Conservation (phyloP, 176 grass and related monocot species). For the Phragmites australis region DNA sequence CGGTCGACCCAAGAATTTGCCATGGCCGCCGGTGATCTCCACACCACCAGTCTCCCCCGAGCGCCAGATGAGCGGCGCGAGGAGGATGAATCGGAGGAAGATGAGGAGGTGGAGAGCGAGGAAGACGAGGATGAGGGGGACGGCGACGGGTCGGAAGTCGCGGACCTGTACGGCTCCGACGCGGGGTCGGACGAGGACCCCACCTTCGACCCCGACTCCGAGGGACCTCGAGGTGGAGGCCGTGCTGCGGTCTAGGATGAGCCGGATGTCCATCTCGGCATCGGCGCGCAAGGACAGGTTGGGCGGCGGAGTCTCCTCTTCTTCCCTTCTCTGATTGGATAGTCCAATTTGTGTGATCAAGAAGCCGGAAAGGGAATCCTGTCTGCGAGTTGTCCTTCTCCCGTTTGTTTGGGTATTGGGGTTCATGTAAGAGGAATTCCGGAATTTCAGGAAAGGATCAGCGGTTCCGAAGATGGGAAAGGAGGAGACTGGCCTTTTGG, state of each 20-base stretch:
- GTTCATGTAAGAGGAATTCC: background rate
- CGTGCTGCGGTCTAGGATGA: constrained; percentile 33
- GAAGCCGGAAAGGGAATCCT: background rate
- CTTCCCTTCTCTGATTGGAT: constrained; percentile 9
- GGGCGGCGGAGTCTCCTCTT: background rate
- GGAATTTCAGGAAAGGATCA: constrained; percentile 34
- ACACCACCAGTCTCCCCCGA: background rate
- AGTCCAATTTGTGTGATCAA: background rate
- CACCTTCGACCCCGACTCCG: constrained; percentile 33
- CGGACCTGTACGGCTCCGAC: background rate
- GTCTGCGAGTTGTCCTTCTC: background rate
- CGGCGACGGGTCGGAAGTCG: background rate
- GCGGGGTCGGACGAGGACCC: constrained; percentile 36
- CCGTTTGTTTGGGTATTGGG: background rate
- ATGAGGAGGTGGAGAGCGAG: constrained; percentile 27
- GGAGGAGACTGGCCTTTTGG: constrained; percentile 35
- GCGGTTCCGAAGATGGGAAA: constrained; percentile 21
- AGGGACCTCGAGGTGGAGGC: constrained; percentile 27
- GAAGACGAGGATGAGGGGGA: background rate
- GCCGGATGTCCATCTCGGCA: constrained; percentile 36
- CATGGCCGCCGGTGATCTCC: background rate
- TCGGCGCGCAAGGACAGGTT: constrained; percentile 39
- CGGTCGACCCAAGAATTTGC: background rate
- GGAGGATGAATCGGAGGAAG: constrained; percentile 9
- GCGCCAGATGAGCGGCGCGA: background rate